Evolutionary conservation across 2,329 filamentous ascomycete species (phyloP).

Genomic region (Cephalotrichum gorgonifer): DNA sequence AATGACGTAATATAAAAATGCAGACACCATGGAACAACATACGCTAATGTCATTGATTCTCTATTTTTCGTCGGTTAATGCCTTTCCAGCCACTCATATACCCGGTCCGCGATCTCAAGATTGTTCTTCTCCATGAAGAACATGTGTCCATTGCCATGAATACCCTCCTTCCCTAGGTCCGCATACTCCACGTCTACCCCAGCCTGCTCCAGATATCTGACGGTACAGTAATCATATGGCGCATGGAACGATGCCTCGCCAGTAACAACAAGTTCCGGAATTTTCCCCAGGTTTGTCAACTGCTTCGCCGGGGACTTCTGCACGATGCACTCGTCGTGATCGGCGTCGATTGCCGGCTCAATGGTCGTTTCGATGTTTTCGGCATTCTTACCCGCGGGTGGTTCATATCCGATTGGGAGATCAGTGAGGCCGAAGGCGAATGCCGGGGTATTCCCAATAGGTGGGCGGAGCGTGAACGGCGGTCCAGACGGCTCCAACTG

Average conservation of each 20-base stretch:
- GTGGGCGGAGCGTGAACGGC: slow-evolving; percentile 30
- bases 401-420: slow-evolving; percentile 36
- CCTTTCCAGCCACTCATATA: not conserved
- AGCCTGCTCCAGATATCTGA: slow-evolving; percentile 30
- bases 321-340: slow-evolving; percentile 17
- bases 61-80: not conserved
- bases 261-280: slow-evolving; percentile 28
- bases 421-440: slow-evolving; percentile 35
- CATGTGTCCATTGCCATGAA: slow-evolving; percentile 36
- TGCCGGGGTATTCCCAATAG: slow-evolving; percentile 20
- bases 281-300: slow-evolving; percentile 21
- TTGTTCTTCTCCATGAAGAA: slow-evolving; percentile 39
- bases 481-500: slow-evolving; percentile 35
- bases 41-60: not conserved
- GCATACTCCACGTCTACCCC: slow-evolving; percentile 18
- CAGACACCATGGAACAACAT: no score
- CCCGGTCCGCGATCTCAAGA: slow-evolving; percentile 17
- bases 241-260: slow-evolving; percentile 32
- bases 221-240: slow-evolving; percentile 32
- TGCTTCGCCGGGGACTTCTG: slow-evolving; percentile 21
- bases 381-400: slow-evolving; percentile 24
- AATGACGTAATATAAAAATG: no score
- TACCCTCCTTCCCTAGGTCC: slow-evolving; percentile 12
- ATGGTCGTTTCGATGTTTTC: slow-evolving; percentile 21
- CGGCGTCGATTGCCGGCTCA: slow-evolving; percentile 12